Base-by-base conservation (phyloP, 1,284 basidiomycete genomes). In the Irpex rosettiformis region DNA sequence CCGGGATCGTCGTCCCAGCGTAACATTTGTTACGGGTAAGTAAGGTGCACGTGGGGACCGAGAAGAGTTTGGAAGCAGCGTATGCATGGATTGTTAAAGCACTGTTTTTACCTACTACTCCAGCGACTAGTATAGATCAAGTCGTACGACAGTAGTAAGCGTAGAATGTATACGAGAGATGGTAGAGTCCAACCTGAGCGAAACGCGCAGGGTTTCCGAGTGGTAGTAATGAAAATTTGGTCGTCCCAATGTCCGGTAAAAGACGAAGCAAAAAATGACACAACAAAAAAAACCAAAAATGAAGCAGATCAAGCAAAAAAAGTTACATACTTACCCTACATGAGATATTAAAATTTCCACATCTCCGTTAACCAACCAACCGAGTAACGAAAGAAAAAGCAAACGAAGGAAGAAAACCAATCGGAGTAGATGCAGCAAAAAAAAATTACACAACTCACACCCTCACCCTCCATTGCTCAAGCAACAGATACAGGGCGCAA, bases 401-500 rank as follows among this genome's bases (percentile, higher is more conserved):
- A n/a, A 37, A 37, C 33, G 1, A 8, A 37, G n/a, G n/a, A 5
- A 10, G 33, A 37, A 37, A 16, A 37, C 33, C 11, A 37, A 37
- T 8, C 11, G n/a, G n/a, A 37, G 33, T 11, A 37, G 33, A 16
- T 10, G 33, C 10, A 24, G 7, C 29, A 18, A 37, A 22, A 6
- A 8, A 18, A 24, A 40, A 21, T 11, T 1, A 37, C 52, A 52
- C 1, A 28, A 47, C 25, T 37, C 54, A 45, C 28, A 43, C 30
- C 42, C 47, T 24, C 28, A 21, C 33, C 40, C 16, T 30, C 25
- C 51, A 45, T 33, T n/a, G n/a, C 59, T 70, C 64, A 82, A 18
- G 79, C 80, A 24, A 80, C 67, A 16, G 79, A 82, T 58, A 72
- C 75, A 27, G 79, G 81, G 62, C 80, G 72, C 70, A 22, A 69